These are phyloP conservation scores for Malassezia dermatis DNA, from an alignment of 1,284 basidiomycete genomes.

Conservation along the genomic window DNA sequence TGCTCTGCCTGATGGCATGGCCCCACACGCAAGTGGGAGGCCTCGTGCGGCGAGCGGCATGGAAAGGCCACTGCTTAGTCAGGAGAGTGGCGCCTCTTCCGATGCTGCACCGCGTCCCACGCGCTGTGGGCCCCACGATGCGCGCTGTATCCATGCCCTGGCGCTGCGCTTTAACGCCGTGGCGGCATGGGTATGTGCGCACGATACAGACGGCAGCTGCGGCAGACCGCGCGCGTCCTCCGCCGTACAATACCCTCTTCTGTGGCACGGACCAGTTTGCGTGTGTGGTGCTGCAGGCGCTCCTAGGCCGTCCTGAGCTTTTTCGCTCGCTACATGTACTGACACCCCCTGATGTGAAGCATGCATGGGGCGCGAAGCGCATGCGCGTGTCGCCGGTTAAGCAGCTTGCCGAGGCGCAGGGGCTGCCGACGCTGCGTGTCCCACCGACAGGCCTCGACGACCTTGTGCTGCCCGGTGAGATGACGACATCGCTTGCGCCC, in stretches of 20 bases:
- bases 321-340: constrained; percentile 53
- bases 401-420: constrained; percentile 20
- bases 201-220: not conserved
- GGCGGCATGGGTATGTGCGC: not conserved
- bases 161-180: not conserved
- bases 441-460: constrained; percentile 19
- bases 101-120: not conserved
- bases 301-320: constrained; percentile 8
- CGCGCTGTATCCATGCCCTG: not conserved
- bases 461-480: constrained; percentile 10
- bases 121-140: not conserved
- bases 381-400: constrained; percentile 38
- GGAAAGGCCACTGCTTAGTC: not conserved
- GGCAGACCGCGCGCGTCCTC: not conserved
- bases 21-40: not conserved
- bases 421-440: constrained; percentile 18
- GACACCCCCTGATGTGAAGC: constrained; percentile 54
- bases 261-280: constrained; percentile 43
- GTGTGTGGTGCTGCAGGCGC: constrained; percentile 12
- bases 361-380: constrained; percentile 30
- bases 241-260: constrained; percentile 42
- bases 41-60: not conserved
- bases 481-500: constrained; percentile 18
- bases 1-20: not conserved
- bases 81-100: not conserved